Evolutionary conservation across 257 asterid genomes (phyloP).

Genomic region (Sherardia arvensis): DNA sequence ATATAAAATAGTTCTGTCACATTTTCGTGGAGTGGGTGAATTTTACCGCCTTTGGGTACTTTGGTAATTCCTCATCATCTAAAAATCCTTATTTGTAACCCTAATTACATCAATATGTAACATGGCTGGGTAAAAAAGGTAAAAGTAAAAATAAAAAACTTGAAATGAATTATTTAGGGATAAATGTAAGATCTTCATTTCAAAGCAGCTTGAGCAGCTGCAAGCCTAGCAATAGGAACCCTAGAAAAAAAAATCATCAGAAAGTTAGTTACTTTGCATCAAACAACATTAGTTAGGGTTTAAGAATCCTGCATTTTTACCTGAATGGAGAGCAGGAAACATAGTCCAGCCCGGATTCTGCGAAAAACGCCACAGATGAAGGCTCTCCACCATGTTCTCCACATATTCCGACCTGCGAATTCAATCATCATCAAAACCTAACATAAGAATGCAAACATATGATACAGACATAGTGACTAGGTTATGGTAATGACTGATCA

Average conservation of each 20-base stretch:
- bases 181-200: slow-evolving; percentile 19
- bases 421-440: not conserved
- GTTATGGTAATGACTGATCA: slow-evolving; percentile 9
- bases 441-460: not conserved
- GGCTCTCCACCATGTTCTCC: slow-evolving; percentile 99
- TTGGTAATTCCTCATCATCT: not conserved
- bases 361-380: slow-evolving; percentile 88
- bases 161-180: slow-evolving; percentile 18
- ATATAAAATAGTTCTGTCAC: no score
- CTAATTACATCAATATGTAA: not conserved
- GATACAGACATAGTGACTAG: not conserved
- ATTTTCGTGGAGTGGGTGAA: not conserved
- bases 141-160: not conserved
- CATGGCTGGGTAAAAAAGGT: not conserved
- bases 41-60: not conserved
- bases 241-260: slow-evolving; percentile 21
- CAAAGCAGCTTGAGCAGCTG: slow-evolving; percentile 74
- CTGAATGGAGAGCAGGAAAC: slow-evolving; percentile 98
- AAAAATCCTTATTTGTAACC: not conserved
- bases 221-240: slow-evolving; percentile 97
- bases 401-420: slow-evolving; percentile 70
- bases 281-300: not conserved
- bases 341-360: slow-evolving; percentile 80
- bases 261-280: not conserved
- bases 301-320: slow-evolving; percentile 17